Evolutionary conservation across 1,284 basidiomycete species (phyloP).

Genomic region (Pholiota adiposa): DNA sequence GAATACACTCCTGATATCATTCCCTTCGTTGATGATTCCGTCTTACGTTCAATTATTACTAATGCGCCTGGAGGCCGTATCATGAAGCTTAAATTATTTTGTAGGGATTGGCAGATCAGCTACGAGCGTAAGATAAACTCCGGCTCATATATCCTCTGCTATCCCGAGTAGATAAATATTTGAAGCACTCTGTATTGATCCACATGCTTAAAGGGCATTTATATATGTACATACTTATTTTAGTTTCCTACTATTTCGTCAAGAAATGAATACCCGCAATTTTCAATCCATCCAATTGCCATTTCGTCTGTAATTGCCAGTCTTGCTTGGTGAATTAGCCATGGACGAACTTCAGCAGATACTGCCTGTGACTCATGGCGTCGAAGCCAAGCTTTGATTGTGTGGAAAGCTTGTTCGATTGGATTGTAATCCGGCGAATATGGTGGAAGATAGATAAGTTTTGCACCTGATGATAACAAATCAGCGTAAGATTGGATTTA

Average conservation of each 20-base stretch:
- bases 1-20: slow-evolving; percentile 30
- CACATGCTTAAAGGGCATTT: too few species aligned
- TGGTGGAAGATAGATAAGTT: slow-evolving; percentile 32
- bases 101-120: slow-evolving; percentile 18
- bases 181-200: too few species aligned
- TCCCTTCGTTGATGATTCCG: slow-evolving; percentile 18
- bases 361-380: slow-evolving; percentile 4
- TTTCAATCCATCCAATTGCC: slow-evolving; percentile 1
- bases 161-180: too few species aligned
- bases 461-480: slow-evolving; percentile 8
- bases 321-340: slow-evolving; percentile 4
- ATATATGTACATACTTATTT: too few species aligned
- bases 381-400: slow-evolving; percentile 16
- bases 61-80: slow-evolving; percentile 20
- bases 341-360: background rate
- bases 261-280: background rate
- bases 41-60: slow-evolving; percentile 19
- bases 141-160: too few species aligned
- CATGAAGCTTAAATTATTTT: slow-evolving; percentile 25
- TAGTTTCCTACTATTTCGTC: background rate
- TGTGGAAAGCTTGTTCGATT: slow-evolving; percentile 19
- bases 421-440: slow-evolving; percentile 20
- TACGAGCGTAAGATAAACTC: too few species aligned
- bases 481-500: background rate
- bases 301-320: background rate